Percentiles rank a stretch among this genome's conserved stretches.
These are phyloP conservation scores for Tylopilus intermedius DNA, from an alignment of 768 basidiomycete species.

Conservation along the genomic window DNA sequence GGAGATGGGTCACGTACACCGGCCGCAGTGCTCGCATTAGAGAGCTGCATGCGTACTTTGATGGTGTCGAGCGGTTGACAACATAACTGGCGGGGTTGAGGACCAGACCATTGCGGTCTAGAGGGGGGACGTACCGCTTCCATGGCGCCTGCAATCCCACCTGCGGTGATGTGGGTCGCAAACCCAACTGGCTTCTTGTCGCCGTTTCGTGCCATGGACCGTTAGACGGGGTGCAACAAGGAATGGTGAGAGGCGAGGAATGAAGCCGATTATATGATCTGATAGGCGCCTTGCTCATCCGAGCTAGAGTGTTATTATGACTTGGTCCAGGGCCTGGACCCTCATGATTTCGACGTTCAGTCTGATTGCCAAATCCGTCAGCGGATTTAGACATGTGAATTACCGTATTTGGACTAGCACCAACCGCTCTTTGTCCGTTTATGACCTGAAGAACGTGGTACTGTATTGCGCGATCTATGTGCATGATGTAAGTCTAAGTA, in stretches of 20 bases:
- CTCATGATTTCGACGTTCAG: constrained; percentile 15
- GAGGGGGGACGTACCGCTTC: constrained; percentile 62
- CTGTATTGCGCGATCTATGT: constrained; percentile 1
- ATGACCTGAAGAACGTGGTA: constrained; percentile 3
- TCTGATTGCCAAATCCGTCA: constrained; percentile 4
- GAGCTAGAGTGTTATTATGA: neutral
- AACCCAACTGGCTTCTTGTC: constrained; percentile 79
- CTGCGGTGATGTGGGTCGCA: constrained; percentile 88
- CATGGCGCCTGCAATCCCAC: constrained; percentile 89
- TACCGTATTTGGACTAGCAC: constrained; percentile 5
- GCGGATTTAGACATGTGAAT: constrained; percentile 30
- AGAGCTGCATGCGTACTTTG: constrained; percentile 99
- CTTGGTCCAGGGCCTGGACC: neutral
- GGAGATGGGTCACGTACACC: constrained; percentile 59
- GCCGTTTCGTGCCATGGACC: constrained; percentile 46
- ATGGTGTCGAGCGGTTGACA: constrained; percentile 98
- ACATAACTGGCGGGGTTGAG: constrained; percentile 43
- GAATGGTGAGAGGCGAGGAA: neutral
- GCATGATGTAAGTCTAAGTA: constrained; percentile 2
- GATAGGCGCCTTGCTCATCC: neutral
- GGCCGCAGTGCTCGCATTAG: constrained; percentile 66
- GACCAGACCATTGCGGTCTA: neutral
- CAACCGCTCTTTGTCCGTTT: constrained; percentile 24
- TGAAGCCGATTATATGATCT: neutral
- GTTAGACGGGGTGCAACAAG: neutral